Base-by-base conservation (phyloP, 2,329 filamentous ascomycete species). In the Colletotrichum sojae region DNA sequence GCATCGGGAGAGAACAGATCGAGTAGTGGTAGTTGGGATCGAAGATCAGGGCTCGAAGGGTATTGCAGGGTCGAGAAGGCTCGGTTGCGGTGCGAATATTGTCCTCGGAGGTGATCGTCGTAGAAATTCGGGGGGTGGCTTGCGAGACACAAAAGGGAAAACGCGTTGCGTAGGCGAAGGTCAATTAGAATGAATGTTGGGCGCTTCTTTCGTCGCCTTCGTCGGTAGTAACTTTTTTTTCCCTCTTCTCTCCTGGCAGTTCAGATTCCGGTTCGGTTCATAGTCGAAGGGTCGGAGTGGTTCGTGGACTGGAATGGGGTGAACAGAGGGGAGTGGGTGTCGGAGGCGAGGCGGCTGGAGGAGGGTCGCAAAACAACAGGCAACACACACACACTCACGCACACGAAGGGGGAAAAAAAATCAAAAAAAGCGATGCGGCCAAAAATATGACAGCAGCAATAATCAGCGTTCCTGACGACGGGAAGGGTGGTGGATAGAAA, bases 401-500 rank as follows among this genome's bases (percentile, higher is more conserved):
- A 36, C 31, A 36, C 31, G 31, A 36, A 10, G 31, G 31, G 31
- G 10, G 69, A 22, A 22, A 22, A 22, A 22, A 68, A 58, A 16
- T 22, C 27, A 22, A 58, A 70, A 31, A 61, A 66, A 53, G 51
- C 66, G 51, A 60, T 49, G 65, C 55, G 31, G 66, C 55, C 59
- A 40, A 52, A 55, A 62, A 54, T 36, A 46, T 58, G 67, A 48
- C 57, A 56, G 36, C n/a, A 40, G 25, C 51, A 55, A 60, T 55
- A 69, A 52, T 31, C 63, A 64, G 56, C 70, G 70, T 71, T 71
- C 70, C 70, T 71, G 70, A 67, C 67, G 58, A 63, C 67, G 55
- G 62, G 53, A 9, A 48, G 8, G 51, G 63, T 71, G 70, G 56
- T 64, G 63, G 31, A 36, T 36, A 36, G 31, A 36, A 36, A 71